These are phyloP conservation scores for Leccinum disarticulatum DNA, from an alignment of 768 basidiomycete genomes.

Conservation along the genomic window DNA sequence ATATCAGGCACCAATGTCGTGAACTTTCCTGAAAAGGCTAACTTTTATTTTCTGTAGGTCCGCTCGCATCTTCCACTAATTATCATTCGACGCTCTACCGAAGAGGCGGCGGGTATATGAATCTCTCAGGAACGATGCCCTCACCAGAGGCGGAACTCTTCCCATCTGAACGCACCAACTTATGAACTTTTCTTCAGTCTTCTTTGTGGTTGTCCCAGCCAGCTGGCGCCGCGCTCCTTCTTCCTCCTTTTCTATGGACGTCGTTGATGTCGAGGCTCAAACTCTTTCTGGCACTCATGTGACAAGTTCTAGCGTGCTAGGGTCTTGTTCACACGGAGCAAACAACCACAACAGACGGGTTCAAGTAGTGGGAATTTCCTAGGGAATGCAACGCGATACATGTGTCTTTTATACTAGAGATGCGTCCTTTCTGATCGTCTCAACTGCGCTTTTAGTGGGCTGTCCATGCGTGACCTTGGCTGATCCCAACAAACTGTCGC, in stretches of 20 bases:
- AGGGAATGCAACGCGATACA: too few species aligned
- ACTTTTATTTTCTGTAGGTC: neutral
- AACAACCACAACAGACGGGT: too few species aligned
- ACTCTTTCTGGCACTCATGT: neutral
- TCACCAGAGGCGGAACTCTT: neutral
- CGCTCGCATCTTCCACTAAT: too few species aligned
- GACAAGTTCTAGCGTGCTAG: too few species aligned
- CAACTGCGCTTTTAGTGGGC: too few species aligned
- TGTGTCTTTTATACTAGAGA: too few species aligned
- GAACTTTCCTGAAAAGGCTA: constrained; percentile 5
- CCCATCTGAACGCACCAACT: neutral
- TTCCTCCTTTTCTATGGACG: constrained; percentile 3
- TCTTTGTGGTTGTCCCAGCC: constrained; percentile 9
- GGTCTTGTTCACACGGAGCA: too few species aligned
- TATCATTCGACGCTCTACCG: neutral
- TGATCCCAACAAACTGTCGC: too few species aligned
- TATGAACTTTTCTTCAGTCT: neutral
- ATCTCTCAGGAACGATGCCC: neutral
- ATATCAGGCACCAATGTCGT: neutral
- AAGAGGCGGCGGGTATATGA: constrained; percentile 3
- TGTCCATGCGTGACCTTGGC: too few species aligned
- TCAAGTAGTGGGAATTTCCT: too few species aligned
- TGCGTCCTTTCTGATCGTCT: too few species aligned
- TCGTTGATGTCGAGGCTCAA: constrained; percentile 19
- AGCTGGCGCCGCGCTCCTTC: constrained; percentile 11